These are phyloP conservation scores for Lablab purpureus DNA, from an alignment of 306 rosid species.

Conservation along the genomic window DNA sequence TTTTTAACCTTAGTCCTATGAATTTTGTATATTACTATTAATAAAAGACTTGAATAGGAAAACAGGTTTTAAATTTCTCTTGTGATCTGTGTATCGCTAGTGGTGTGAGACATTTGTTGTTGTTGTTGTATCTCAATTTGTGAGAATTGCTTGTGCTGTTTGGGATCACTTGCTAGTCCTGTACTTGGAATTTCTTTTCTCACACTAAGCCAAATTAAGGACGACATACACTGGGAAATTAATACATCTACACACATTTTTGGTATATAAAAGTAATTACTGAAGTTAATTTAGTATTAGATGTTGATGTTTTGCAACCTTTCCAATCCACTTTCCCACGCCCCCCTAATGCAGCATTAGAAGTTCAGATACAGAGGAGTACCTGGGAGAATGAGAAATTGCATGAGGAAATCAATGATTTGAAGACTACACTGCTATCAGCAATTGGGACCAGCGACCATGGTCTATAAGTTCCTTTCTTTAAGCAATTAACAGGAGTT, in stretches of 20 bases:
- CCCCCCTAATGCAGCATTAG: constrained; percentile 62
- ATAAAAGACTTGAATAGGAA: constrained; percentile 21
- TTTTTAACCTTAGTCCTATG: neutral
- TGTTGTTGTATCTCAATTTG: neutral
- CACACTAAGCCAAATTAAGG: constrained; percentile 28
- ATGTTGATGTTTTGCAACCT: constrained; percentile 34
- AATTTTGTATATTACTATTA: constrained; percentile 1
- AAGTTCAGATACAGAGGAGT: constrained; percentile 55
- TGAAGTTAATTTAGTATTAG: constrained; percentile 9
- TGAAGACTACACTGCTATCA: constrained; percentile 64
- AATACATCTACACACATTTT: constrained; percentile 15
- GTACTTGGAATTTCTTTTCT: constrained; percentile 22
- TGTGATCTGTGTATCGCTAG: neutral
- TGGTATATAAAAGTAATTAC: constrained; percentile 34
- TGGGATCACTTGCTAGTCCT: constrained; percentile 4
- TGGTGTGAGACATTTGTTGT: neutral
- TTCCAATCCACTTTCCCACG: constrained; percentile 28
- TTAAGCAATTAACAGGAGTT: constrained; percentile 26
- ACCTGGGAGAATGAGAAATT: constrained; percentile 66
- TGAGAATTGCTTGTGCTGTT: neutral
- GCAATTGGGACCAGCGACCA: constrained; percentile 53
- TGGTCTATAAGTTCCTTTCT: constrained; percentile 46
- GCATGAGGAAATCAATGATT: constrained; percentile 61
- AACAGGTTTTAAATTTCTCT: neutral
- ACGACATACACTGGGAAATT: constrained; percentile 4